A percentile compares a stretch with the other conserved stretches of the same genome.
Conservation (phyloP, 192 early-diverging fungal genomes). For the Funneliformis geosporum region DNA sequence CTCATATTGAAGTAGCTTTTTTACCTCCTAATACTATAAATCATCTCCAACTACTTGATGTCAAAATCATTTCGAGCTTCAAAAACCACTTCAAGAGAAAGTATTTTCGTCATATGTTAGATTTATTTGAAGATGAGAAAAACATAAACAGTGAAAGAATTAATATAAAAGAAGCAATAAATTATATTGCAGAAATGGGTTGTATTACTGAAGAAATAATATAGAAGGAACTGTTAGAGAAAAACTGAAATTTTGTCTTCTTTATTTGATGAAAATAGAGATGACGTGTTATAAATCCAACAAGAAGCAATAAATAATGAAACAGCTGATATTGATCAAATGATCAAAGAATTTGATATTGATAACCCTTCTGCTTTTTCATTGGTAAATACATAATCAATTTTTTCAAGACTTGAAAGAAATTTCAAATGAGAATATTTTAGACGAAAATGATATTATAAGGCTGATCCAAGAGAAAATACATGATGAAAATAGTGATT, state of each 20-base stretch:
- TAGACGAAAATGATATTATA: too few species aligned
- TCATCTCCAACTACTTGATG: too few species aligned
- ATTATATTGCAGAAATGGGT: background rate
- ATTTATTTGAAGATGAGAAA: background rate
- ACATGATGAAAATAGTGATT: too few species aligned
- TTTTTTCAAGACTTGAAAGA: too few species aligned
- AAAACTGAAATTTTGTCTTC: constrained; percentile 2
- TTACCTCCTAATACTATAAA: background rate
- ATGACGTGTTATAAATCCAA: background rate
- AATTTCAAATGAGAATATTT: too few species aligned
- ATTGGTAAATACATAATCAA: too few species aligned
- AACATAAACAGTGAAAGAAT: background rate
- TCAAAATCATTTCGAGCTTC: too few species aligned
- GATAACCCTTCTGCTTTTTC: too few species aligned
- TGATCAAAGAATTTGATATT: background rate
- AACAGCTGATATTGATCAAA: background rate
- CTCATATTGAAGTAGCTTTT: background rate
- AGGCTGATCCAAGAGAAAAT: too few species aligned
- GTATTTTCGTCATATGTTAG: background rate
- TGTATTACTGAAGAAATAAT: background rate
- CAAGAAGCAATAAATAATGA: background rate
- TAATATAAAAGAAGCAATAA: background rate
- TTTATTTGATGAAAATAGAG: background rate
- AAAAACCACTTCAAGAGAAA: too few species aligned
- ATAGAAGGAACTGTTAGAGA: background rate